phyloP scores from a whole-genome alignment of 305 asterid genomes.

The Fraxinus latifolia region DNA sequence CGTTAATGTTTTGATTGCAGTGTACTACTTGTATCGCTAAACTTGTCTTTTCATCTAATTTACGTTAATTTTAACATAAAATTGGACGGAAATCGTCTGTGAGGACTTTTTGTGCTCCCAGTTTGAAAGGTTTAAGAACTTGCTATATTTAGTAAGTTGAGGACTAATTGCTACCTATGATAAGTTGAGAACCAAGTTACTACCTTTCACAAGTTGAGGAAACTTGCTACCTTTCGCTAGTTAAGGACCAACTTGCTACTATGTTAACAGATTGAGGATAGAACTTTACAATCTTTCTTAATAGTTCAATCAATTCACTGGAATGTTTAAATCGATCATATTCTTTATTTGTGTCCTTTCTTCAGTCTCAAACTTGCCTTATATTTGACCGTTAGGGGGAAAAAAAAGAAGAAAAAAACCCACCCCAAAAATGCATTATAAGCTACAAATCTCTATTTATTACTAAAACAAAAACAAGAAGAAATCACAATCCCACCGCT shows the following conservation, averaged over 20 bases:
- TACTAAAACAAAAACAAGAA: not conserved
- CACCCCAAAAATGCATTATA: not conserved
- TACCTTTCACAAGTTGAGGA: not conserved
- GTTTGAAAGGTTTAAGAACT: not conserved
- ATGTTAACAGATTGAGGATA: not conserved
- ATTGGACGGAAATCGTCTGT: not conserved
- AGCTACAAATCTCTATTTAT: not conserved
- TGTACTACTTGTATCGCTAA: not conserved
- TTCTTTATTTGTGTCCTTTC: not conserved
- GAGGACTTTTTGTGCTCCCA: not conserved
- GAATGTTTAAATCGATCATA: not conserved
- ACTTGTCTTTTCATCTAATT: not conserved
- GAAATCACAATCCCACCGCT: not conserved
- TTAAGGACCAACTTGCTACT: not conserved
- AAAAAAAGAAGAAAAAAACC: too few relatives aligned
- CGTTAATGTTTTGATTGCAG: not conserved
- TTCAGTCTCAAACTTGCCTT: not conserved
- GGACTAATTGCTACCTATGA: not conserved
- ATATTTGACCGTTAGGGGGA: constrained; percentile 13
- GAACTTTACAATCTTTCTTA: not conserved
- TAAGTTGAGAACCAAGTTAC: not conserved
- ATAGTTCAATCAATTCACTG: not conserved
- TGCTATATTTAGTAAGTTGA: too few relatives aligned
- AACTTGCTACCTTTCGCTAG: not conserved
- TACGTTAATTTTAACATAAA: too few relatives aligned